Evolutionary conservation across 768 basidiomycete species (phyloP).

Genomic region (Lentinula detonsa): DNA sequence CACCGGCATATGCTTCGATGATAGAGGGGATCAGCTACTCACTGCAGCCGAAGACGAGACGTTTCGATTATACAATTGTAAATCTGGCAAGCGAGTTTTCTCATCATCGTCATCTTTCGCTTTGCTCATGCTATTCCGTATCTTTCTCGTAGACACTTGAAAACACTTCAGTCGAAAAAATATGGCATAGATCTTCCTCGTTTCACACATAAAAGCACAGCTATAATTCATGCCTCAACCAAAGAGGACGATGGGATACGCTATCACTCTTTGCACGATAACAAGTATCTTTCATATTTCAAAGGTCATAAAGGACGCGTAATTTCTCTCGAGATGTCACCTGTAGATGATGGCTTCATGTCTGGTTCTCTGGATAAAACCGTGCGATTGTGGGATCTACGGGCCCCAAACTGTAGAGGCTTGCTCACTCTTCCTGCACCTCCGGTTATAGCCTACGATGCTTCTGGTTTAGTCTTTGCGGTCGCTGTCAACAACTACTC

Average conservation of each 20-base stretch:
- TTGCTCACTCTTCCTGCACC: conserved; percentile 67
- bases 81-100: conserved; percentile 85
- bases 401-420: conserved; percentile 72
- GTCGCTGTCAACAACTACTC: conserved; percentile 80
- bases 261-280: conserved; percentile 94
- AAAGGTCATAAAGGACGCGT: conserved; percentile 90
- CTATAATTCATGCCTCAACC: conserved; percentile 86
- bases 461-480: conserved; percentile 78
- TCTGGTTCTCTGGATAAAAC: conserved; percentile 93
- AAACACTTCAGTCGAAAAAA: conserved; percentile 87
- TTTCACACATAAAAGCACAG: conserved; percentile 87
- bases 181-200: conserved; percentile 94
- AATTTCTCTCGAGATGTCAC: conserved; percentile 85
- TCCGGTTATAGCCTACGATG: conserved; percentile 82
- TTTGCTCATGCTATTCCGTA: not conserved
- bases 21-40: conserved; percentile 79
- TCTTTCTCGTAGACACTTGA: conserved; percentile 47
- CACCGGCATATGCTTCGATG: conserved; percentile 88
- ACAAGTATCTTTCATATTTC: conserved; percentile 95
- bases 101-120: conserved; percentile 15
- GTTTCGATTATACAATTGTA: conserved; percentile 83
- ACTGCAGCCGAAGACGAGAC: conserved; percentile 91
- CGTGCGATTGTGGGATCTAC: conserved; percentile 93
- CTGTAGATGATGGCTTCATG: conserved; percentile 93
- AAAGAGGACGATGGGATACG: conserved; percentile 94